These are phyloP conservation scores for Chlamydomonas urium DNA, from an alignment of 139 green algal genomes.

Conservation along the genomic window DNA sequence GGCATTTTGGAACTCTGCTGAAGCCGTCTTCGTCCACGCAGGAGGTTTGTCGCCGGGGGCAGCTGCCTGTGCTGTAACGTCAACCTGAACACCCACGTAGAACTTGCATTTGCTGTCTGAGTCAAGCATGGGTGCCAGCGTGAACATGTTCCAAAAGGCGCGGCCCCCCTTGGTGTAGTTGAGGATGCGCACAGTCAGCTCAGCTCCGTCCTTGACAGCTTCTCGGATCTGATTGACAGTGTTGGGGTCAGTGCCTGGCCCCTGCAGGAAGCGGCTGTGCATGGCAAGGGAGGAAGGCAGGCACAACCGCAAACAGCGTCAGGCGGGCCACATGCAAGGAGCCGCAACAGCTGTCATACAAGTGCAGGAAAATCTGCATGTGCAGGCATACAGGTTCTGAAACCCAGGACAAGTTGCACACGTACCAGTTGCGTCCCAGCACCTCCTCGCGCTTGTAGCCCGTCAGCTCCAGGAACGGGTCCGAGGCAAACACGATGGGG, in stretches of 20 bases:
- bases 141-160: slow-evolving; percentile 98
- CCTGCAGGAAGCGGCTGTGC: slow-evolving; percentile 66
- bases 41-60: slow-evolving; percentile 21
- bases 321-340: neutral
- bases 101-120: slow-evolving; percentile 75
- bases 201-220: slow-evolving; percentile 61
- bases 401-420: too few species aligned
- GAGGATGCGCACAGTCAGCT: slow-evolving; percentile 87
- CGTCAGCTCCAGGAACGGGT: slow-evolving; percentile 88
- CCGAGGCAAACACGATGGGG: slow-evolving; percentile 93
- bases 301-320: neutral
- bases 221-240: slow-evolving; percentile 76
- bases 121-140: slow-evolving; percentile 85
- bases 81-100: slow-evolving; percentile 83
- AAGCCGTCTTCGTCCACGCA: slow-evolving; percentile 26
- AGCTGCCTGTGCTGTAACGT: slow-evolving; percentile 18
- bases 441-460: slow-evolving; percentile 91
- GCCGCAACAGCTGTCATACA: neutral
- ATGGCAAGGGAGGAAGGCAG: neutral
- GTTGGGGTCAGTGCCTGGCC: slow-evolving; percentile 70
- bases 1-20: slow-evolving; percentile 21
- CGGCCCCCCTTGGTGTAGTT: slow-evolving; percentile 77
- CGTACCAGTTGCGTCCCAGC: slow-evolving; percentile 86
- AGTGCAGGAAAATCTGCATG: neutral
- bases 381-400: neutral